Percentiles rank a stretch among this genome's conserved stretches.
phyloP scores from a whole-genome alignment of 371 early-diverging fungal genomes.

The Mortierella sp. region DNA sequence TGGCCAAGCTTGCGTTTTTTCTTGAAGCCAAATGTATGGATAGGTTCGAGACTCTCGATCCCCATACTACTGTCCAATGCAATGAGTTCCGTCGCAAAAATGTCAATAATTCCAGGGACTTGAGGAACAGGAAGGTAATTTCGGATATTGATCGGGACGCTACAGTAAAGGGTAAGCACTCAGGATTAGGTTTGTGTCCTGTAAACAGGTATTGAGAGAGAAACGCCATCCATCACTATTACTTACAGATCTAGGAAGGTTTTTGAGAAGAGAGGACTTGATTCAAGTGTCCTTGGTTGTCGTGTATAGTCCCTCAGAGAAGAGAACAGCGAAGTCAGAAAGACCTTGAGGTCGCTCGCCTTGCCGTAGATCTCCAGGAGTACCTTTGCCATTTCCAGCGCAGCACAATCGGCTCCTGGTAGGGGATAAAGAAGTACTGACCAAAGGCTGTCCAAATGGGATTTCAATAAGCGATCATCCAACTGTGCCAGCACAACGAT shows the following conservation, averaged over 20 bases:
- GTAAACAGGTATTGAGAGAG: no score
- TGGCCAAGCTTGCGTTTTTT: conserved; percentile 47
- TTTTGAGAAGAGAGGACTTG: conserved; percentile 59
- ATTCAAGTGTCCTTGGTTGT: conserved; percentile 30
- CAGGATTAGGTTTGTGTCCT: no score
- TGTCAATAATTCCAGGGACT: conserved; percentile 55
- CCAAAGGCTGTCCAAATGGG: conserved; percentile 51
- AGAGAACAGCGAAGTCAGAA: conserved; percentile 55
- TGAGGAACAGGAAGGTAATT: conserved; percentile 62
- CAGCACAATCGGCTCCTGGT: conserved; percentile 21
- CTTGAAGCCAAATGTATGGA: conserved; percentile 8
- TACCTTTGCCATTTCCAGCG: conserved; percentile 45
- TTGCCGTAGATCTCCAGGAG: conserved; percentile 63
- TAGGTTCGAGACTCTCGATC: conserved; percentile 19
- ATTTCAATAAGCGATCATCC: conserved; percentile 44
- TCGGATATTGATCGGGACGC: conserved; percentile 37
- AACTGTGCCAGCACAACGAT: conserved; percentile 35
- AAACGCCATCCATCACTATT: neutral
- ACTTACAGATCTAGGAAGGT: conserved; percentile 60
- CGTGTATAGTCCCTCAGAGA: conserved; percentile 37
- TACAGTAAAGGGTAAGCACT: no score
- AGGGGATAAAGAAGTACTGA: conserved; percentile 33
- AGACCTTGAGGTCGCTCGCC: conserved; percentile 63
- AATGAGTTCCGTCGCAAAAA: conserved; percentile 53
- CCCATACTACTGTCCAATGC: conserved; percentile 17